Conservation (phyloP, 129 eudicot genomes). For the Escallonia rubra region DNA sequence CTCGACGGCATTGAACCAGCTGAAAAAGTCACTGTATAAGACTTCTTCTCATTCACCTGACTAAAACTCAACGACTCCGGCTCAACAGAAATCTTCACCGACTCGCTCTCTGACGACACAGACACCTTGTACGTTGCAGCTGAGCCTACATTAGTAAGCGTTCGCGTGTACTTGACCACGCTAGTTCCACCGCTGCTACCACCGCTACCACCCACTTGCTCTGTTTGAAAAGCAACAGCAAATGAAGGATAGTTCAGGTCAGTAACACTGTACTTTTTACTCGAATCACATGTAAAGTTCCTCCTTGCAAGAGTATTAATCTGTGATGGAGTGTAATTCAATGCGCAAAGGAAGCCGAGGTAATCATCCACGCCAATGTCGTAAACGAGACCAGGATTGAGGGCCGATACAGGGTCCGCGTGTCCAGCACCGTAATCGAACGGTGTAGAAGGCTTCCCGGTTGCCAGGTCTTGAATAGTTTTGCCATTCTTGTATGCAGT, state of each 20-base stretch:
- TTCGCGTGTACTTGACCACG: conserved; percentile 72
- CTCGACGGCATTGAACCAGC: conserved; percentile 48
- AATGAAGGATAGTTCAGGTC: conserved; percentile 91
- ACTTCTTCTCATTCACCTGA: conserved; percentile 60
- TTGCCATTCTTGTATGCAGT: conserved; percentile 60
- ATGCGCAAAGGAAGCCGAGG: conserved; percentile 79
- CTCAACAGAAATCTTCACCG: conserved; percentile 58
- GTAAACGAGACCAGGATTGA: conserved; percentile 84
- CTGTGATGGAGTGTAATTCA: conserved; percentile 69
- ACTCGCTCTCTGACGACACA: conserved; percentile 26
- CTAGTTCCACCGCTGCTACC: conserved; percentile 36
- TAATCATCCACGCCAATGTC: conserved; percentile 62
- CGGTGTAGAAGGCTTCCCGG: conserved; percentile 89
- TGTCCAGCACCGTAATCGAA: conserved; percentile 96
- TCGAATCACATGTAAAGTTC: conserved; percentile 57
- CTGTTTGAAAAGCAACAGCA: conserved; percentile 49
- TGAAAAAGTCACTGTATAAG: conserved; percentile 66
- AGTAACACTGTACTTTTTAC: conserved; percentile 41
- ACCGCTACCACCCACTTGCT: conserved; percentile 11
- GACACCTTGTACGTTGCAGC: conserved; percentile 67
- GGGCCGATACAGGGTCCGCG: conserved; percentile 89
- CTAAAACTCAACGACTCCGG: conserved; percentile 54
- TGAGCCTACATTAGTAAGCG: conserved; percentile 74
- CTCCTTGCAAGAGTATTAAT: conserved; percentile 54
- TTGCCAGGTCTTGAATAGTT: conserved; percentile 55